Evolutionary conservation across 345 rosid species (phyloP), one percentile per base, ranked within the genome.

Genomic region (Camelina hispida): DNA sequence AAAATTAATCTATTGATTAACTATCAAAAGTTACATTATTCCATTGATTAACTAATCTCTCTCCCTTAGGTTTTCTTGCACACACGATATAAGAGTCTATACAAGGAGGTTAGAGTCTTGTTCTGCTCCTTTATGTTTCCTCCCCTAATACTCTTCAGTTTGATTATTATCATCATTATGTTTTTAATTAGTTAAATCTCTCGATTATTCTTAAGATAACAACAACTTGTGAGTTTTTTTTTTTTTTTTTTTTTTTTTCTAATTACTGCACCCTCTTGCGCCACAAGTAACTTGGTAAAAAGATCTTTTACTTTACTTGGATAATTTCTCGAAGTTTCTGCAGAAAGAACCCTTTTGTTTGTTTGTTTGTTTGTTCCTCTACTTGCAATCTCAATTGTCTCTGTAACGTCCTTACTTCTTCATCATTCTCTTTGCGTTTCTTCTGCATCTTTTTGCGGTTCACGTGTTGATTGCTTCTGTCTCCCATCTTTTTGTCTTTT

Each of bases 391-490:
- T 1, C 12, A 40, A 65, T 66, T 50, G 23, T 64, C 76, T 65
- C 50, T 71, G 55, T 77, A 65, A 71, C 76, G 48, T 77, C 76
- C 50, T 62, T 52, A 25, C 68, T 62, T 54, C 70, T 0, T 22
- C 42, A 77, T 72, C 81, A 25, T 25, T 25, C 22, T 58, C 72
- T 71, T 59, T 1, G 38, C 81, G 73, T 78, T 71, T 64, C 71
- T 71, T 71, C 72, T 50, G 55, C 80, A 64, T 16, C 55, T 56
- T 77, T 76, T 77, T 63, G 59, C 46, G 76, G 66, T 63, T 78
- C 81, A 78, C 81, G 81, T 78, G 56, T 77, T 71, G 62, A 8
- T 77, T 77, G 72, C 68, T 65, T 66, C 38, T 48, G 54, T 13
- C 35, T 47, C 47, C 28, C 28, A 20, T 51, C 67, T 23, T 44